A percentile compares a stretch with the other conserved stretches of the same genome.
phyloP scores from a whole-genome alignment of 352 stramenopile genomes.

The Blastocystis sp. region DNA sequence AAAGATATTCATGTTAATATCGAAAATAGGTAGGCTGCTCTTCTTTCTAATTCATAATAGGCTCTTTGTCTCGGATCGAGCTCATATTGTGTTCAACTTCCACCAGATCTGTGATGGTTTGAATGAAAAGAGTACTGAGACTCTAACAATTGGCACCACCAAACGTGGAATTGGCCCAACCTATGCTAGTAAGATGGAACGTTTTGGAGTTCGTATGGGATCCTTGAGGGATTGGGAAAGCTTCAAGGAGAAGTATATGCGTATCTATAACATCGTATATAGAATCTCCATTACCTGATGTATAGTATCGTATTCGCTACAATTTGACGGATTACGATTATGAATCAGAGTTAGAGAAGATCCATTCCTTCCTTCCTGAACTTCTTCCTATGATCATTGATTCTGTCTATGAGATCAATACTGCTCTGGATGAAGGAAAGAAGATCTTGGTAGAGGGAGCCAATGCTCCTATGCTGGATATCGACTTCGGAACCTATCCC shows the following conservation, averaged over 20 bases:
- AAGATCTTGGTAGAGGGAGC: constrained; percentile 94
- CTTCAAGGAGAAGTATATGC: constrained; percentile 69
- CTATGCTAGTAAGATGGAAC: constrained; percentile 94
- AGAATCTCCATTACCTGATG: not conserved
- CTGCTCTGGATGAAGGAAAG: constrained; percentile 86
- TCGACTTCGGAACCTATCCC: constrained; percentile 98
- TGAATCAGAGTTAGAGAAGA: constrained; percentile 77
- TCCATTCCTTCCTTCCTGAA: constrained; percentile 69
- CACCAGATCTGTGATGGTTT: constrained; percentile 85
- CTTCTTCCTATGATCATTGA: constrained; percentile 83
- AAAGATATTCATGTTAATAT: constrained; percentile 23
- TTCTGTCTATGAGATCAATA: constrained; percentile 90
- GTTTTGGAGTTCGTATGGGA: constrained; percentile 90
- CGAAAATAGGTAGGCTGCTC: constrained; percentile 72
- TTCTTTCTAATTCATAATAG: constrained; percentile 81
- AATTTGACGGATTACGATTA: constrained; percentile 72
- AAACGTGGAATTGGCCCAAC: constrained; percentile 95
- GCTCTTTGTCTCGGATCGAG: constrained; percentile 90
- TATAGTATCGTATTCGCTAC: constrained; percentile 67
- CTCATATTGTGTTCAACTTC: constrained; percentile 96
- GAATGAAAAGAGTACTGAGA: constrained; percentile 66
- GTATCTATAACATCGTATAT: constrained; percentile 61
- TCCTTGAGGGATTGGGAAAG: constrained; percentile 79
- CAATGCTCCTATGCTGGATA: constrained; percentile 98
- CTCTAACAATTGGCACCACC: constrained; percentile 74